Evolutionary conservation across 495 filamentous ascomycete species (phyloP), one percentile per base, ranked within the genome.

Genomic region (Hypomontagnella monticulosa): DNA sequence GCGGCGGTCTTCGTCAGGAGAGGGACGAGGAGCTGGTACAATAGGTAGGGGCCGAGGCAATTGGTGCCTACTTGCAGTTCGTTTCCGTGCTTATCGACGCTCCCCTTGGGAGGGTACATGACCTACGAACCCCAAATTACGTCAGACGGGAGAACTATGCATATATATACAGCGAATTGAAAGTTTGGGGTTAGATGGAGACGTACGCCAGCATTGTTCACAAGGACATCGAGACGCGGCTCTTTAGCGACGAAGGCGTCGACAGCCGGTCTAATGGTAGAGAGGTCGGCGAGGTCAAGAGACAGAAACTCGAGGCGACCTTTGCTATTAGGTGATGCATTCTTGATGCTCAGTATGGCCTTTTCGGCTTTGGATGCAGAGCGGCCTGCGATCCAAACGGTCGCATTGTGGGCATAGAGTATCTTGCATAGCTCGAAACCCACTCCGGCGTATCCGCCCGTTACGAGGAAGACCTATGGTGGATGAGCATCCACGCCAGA

Each of bases 331-430:
- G 55, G 50, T 14, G 52, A 55, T 4, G 33, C 40, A 9, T 62
- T 41, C 30, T 52, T 36, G 57, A 62, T 61, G 11, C 49, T 33
- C 9, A 9, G 6, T 9, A 72, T 62, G 15, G 48, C 41, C 43
- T 55, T 50, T 34, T 62, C 48, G 10, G 70, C 60, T 19, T 63
- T 63, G 16, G 54, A 47, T 42, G 66, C 61, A 4, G 74, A 75
- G 47, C 84, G 80, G 33, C 75, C 72, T 14, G 81, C 81, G 20
- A 85, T 73, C 66, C 83, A 86, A 59, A 85, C 76, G 19, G 75
- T 83, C 19, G 76, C 82, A 41, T 77, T 75, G 19, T 72, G 71
- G 20, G 65, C 15, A 47, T 79, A 81, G 19, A 83, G 76, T 16
- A 81, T 75, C 50, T 63, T 71, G 43, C 72, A 70, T 12, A 84